phyloP scores from a whole-genome alignment of 2,329 filamentous ascomycete species.

The Aspergillus sp. region DNA sequence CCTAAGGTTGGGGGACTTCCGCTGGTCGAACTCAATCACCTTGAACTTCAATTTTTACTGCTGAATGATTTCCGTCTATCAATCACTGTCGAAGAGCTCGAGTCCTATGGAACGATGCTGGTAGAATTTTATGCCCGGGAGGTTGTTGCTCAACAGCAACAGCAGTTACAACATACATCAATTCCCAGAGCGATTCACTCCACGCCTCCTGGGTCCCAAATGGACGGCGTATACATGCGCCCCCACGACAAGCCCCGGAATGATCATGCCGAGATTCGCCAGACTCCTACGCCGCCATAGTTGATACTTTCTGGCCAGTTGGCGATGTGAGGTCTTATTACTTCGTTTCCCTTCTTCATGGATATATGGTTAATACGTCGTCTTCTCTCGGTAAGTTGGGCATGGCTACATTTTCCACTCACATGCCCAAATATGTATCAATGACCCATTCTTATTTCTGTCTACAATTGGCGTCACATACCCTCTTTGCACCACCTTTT shows the following conservation, averaged over 20 bases:
- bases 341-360: too few species aligned
- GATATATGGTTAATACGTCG: constrained; percentile 2
- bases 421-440: constrained; percentile 2
- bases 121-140: constrained; percentile 97
- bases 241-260: constrained; percentile 19
- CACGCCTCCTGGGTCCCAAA: constrained; percentile 10
- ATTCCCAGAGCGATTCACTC: constrained; percentile 1
- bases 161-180: constrained; percentile 3
- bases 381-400: neutral
- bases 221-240: constrained; percentile 32
- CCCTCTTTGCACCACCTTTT: constrained; percentile 11
- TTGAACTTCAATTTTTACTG: constrained; percentile 91
- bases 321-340: neutral
- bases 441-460: constrained; percentile 1
- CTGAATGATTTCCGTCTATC: constrained; percentile 94
- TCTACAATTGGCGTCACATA: constrained; percentile 14
- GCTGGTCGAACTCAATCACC: constrained; percentile 85
- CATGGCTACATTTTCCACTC: neutral
- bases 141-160: constrained; percentile 63
- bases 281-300: constrained; percentile 32
- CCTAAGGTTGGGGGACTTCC: constrained; percentile 86
- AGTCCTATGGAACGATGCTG: constrained; percentile 96
- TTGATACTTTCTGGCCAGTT: constrained; percentile 5
- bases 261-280: constrained; percentile 19
- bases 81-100: constrained; percentile 89